Percentiles rank a stretch among this genome's conserved stretches.
phyloP scores from a whole-genome alignment of 768 basidiomycete genomes.

The Cyclocybe cylindracea region DNA sequence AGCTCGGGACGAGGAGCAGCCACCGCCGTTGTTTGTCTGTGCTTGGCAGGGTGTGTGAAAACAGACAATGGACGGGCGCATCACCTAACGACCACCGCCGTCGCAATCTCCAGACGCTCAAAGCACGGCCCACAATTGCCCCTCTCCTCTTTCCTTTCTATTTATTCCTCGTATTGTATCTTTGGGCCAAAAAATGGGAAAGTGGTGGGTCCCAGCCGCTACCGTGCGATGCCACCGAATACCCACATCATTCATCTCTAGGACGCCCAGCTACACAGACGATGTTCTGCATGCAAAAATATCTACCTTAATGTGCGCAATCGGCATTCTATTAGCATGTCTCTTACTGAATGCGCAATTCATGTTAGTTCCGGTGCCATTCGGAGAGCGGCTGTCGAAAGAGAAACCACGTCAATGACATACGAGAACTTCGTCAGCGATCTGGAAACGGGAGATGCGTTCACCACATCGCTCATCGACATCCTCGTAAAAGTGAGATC shows the following conservation, averaged over 20 bases:
- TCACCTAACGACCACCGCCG: conserved; percentile 11
- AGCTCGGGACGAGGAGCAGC: conserved; percentile 1
- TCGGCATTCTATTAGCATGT: conserved; percentile 1
- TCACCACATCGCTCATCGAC: conserved; percentile 75
- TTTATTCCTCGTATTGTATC: conserved; percentile 22
- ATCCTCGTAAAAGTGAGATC: conserved; percentile 72
- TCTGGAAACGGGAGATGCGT: conserved; percentile 77
- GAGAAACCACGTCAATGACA: conserved; percentile 59
- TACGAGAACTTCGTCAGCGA: conserved; percentile 79
- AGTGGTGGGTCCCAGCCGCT: conserved; percentile 51
- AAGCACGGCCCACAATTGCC: conserved; percentile 9
- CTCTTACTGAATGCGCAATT: conserved; percentile 2
- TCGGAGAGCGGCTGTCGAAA: conserved; percentile 66
- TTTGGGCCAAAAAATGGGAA: conserved; percentile 54
- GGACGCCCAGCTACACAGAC: conserved; percentile 74
- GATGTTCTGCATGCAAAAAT: conserved; percentile 75
- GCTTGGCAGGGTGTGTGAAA: conserved; percentile 19
- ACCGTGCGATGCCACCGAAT: background rate
- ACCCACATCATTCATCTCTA: conserved; percentile 25
- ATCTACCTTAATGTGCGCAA: conserved; percentile 72
- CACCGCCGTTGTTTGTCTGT: conserved; percentile 16
- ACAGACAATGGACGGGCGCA: conserved; percentile 7
- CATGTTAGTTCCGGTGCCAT: conserved; percentile 66
- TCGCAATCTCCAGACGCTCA: conserved; percentile 1
- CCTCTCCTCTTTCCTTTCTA: conserved; percentile 8